Evolutionary conservation across 306 rosid species (phyloP).

Genomic region (Acacia melanoxylon): DNA sequence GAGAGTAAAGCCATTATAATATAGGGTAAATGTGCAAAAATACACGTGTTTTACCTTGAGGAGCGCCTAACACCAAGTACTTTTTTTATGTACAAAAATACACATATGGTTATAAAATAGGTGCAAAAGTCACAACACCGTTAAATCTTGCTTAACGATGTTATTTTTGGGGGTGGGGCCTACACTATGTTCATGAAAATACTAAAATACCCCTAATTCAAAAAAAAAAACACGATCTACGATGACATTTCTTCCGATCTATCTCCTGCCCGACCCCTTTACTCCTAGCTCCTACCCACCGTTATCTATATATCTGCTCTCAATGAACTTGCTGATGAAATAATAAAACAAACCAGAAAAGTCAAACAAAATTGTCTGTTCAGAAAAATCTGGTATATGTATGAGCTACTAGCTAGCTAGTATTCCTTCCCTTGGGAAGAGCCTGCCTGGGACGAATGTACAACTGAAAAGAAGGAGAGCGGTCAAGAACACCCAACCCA

Average conservation of each 20-base stretch:
- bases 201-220: too few relatives aligned
- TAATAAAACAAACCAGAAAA: neutral
- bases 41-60: too few relatives aligned
- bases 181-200: too few relatives aligned
- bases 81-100: too few relatives aligned
- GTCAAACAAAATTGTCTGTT: neutral
- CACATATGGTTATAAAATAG: too few relatives aligned
- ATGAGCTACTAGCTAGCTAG: neutral
- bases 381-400: neutral
- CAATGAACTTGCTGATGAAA: neutral
- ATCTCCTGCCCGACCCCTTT: neutral
- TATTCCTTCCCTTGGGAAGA: neutral
- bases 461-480: constrained; percentile 89
- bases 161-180: too few relatives aligned
- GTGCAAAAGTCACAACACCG: too few relatives aligned
- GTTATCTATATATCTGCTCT: neutral
- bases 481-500: constrained; percentile 99
- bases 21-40: too few relatives aligned
- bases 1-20: too few relatives aligned
- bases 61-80: too few relatives aligned
- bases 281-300: constrained; percentile 20
- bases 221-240: constrained; percentile 13
- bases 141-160: too few relatives aligned
- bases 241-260: constrained; percentile 55
- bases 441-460: neutral